These are phyloP conservation scores for Trichophyton rubrum DNA, from an alignment of 2,329 filamentous ascomycete genomes.

Conservation along the genomic window DNA sequence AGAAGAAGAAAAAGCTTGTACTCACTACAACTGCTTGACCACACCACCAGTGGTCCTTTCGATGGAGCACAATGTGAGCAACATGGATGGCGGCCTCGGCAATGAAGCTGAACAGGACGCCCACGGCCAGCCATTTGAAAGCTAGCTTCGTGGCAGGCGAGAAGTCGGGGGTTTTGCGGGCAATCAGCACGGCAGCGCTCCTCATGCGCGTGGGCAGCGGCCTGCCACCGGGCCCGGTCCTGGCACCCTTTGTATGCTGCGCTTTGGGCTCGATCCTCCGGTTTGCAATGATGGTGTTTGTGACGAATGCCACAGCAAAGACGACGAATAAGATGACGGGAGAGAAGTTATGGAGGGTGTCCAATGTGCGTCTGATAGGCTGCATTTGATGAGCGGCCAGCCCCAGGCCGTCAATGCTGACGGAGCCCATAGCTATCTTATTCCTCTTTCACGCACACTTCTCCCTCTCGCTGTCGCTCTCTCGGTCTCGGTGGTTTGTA, in stretches of 20 bases:
- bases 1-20: background rate
- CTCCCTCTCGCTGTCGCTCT: too few species aligned
- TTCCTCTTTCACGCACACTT: too few species aligned
- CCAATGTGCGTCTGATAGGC: conserved; percentile 33
- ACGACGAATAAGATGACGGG: conserved; percentile 52
- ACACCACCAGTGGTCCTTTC: conserved; percentile 65
- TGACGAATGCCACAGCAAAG: conserved; percentile 51
- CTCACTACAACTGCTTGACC: conserved; percentile 64
- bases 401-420: conserved; percentile 7
- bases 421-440: conserved; percentile 8
- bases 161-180: conserved; percentile 43
- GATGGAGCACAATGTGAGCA: conserved; percentile 55
- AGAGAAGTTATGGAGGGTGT: conserved; percentile 45
- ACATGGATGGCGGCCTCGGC: conserved; percentile 63
- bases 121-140: conserved; percentile 62
- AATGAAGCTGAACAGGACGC: conserved; percentile 61
- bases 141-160: conserved; percentile 55
- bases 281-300: conserved; percentile 46
- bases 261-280: conserved; percentile 35
- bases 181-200: conserved; percentile 38
- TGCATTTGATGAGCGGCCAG: conserved; percentile 21
- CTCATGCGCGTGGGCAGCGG: conserved; percentile 58
- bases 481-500: too few species aligned
- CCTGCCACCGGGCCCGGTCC: conserved; percentile 72
- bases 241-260: conserved; percentile 31